Conservation (phyloP, 768 basidiomycete species). For the Clavulina sp. region DNA sequence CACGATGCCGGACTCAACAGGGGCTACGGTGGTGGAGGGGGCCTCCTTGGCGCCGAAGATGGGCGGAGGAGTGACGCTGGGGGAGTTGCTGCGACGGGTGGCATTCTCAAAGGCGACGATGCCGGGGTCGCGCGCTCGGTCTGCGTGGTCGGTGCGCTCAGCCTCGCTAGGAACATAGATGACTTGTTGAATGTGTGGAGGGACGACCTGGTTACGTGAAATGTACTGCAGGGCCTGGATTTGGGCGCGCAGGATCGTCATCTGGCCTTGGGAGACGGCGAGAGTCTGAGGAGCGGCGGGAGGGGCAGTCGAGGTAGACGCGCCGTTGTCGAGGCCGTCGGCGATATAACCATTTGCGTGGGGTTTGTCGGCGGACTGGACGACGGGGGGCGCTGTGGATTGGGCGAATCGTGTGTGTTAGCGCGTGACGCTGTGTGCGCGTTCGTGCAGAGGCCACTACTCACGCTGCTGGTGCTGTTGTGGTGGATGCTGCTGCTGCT, state of each 20-base stretch:
- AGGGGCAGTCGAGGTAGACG: no score
- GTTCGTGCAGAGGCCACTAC: no score
- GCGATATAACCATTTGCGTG: no score
- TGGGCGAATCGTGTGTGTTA: no score
- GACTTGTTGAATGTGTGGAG: constrained; percentile 51
- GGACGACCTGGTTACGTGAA: constrained; percentile 43
- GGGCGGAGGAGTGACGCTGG: background rate
- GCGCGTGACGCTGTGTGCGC: no score
- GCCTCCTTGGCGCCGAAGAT: constrained; percentile 13
- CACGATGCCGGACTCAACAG: constrained; percentile 27
- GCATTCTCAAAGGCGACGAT: constrained; percentile 4
- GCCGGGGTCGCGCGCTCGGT: background rate
- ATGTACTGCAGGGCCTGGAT: constrained; percentile 69
- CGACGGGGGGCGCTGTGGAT: background rate
- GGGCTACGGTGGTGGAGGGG: constrained; percentile 31
- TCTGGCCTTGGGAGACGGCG: constrained; percentile 61
- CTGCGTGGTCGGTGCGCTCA: constrained; percentile 32
- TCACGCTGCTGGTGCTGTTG: no score
- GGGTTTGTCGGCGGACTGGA: background rate
- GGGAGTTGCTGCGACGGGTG: background rate
- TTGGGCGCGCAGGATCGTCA: constrained; percentile 58
- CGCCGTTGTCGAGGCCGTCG: no score
- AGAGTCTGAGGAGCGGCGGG: constrained; percentile 38
- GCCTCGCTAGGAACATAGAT: constrained; percentile 47
- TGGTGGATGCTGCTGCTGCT: constrained; percentile 7